Evolutionary conservation across 176 grass and related monocot genomes (phyloP), one percentile per base, ranked within the genome.

Genomic region (Calamus simplicifolius): DNA sequence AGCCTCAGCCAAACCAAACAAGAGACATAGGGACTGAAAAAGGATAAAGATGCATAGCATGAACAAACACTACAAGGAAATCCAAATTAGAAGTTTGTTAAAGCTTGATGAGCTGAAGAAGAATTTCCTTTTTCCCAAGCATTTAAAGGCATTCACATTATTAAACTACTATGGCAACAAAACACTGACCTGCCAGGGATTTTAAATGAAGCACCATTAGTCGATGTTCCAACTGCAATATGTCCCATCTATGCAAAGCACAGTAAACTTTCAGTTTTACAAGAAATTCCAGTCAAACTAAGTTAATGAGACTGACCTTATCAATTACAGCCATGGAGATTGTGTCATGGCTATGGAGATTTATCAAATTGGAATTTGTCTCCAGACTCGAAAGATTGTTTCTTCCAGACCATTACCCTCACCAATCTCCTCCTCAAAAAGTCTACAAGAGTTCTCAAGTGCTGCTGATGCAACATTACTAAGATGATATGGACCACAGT

Each of bases 271-370:
- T 43, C 8, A 43, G 35, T 12, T 43, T 43, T 43, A 43, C 13
- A 43, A 13, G 13, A 43, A 43, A 43, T 12, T 43, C 31, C 35
- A 43, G 13, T 13, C 35, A 43, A 43, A 13, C 35, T 12, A 2
- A 43, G 8, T 43, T 10, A 43, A 43, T 13, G 35, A 43, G 49
- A 81, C 12, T 54, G 61, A 97, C 92, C 75, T 88, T 85, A 70
- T 97, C 87, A 77, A 91, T 80, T 30, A 85, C 81, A 2, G 92
- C 84, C 87, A 97, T 88, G 58, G 87, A 97, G 48, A 97, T 97
- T 18, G 87, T 97, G 48, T 97, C 83, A 85, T 97, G 87, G 77
- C 75, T 97, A 71, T 91, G 43, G 27, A 29, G 72, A 82, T 65
- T 64, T 73, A 88, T 15, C 64, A 64, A 15, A n/a, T 78, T 88